Evolutionary conservation across 202 grass and related monocot species (phyloP).

Genomic region (Schoenoplectus triqueter): DNA sequence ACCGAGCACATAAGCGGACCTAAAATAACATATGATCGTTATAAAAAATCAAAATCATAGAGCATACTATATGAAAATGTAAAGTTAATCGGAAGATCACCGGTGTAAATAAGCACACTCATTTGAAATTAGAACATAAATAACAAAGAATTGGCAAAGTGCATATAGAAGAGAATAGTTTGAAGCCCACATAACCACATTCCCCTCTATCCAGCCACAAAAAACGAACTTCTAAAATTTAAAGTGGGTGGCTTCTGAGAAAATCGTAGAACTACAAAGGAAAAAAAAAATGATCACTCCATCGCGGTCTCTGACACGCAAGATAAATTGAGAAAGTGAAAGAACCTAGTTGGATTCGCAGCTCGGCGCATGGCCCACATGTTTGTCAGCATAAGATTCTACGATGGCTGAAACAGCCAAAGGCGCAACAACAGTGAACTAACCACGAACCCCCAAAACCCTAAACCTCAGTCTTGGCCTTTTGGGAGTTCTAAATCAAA

Average conservation of each 20-base stretch:
- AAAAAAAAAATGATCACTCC: no score
- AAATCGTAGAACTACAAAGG: no score
- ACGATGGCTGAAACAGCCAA: not conserved
- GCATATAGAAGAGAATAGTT: no score
- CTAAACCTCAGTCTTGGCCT: conserved; percentile 16
- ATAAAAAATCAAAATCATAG: not conserved
- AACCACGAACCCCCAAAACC: not conserved
- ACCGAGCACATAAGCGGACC: conserved; percentile 6
- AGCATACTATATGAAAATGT: not conserved
- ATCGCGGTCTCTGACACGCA: not conserved
- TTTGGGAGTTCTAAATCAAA: not conserved
- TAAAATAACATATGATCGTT: not conserved
- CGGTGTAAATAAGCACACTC: no score
- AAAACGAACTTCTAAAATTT: no score
- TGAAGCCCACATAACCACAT: no score
- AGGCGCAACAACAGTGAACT: no score
- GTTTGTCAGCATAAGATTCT: not conserved
- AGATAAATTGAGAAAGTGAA: conserved; percentile 12
- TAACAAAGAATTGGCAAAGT: no score
- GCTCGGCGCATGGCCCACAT: conserved; percentile 31
- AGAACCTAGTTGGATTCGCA: conserved; percentile 25
- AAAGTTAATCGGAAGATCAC: not conserved
- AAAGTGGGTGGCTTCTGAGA: no score
- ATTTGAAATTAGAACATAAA: no score
- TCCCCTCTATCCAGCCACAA: no score